phyloP scores from a whole-genome alignment of 2,329 filamentous ascomycete genomes.

The Raffaelea ambrosiae region DNA sequence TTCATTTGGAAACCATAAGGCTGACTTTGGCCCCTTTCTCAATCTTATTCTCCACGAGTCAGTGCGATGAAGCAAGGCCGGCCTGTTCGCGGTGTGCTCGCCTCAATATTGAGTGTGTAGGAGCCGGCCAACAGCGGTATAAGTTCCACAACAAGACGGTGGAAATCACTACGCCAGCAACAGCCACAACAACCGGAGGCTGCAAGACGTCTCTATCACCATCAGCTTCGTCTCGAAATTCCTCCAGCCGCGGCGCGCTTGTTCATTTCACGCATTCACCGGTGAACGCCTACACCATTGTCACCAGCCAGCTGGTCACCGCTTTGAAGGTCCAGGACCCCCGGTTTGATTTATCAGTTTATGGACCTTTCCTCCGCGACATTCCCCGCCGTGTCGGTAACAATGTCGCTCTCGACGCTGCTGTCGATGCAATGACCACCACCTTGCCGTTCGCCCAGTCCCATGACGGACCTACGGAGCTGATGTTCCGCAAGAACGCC shows the following conservation, averaged over 20 bases:
- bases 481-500: constrained; percentile 9
- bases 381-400: constrained; percentile 9
- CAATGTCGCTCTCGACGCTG: constrained; percentile 9
- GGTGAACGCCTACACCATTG: too few species aligned
- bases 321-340: constrained; percentile 7
- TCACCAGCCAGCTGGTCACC: background rate
- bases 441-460: background rate
- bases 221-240: background rate
- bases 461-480: constrained; percentile 1
- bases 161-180: background rate
- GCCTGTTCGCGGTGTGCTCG: constrained; percentile 10
- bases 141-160: constrained; percentile 11
- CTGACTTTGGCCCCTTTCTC: background rate
- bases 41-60: background rate
- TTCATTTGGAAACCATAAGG: too few species aligned
- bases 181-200: too few species aligned
- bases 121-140: constrained; percentile 11
- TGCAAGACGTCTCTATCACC: background rate
- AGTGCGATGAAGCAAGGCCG: constrained; percentile 12
- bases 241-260: background rate
- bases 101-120: constrained; percentile 8
- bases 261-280: background rate
- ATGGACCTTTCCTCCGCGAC: constrained; percentile 8
- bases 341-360: constrained; percentile 10
- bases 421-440: constrained; percentile 3